A percentile compares a stretch with the other conserved stretches of the same genome.
Conservation (phyloP, 2,329 filamentous ascomycete species). For the Myriosclerotinia duriaeana region DNA sequence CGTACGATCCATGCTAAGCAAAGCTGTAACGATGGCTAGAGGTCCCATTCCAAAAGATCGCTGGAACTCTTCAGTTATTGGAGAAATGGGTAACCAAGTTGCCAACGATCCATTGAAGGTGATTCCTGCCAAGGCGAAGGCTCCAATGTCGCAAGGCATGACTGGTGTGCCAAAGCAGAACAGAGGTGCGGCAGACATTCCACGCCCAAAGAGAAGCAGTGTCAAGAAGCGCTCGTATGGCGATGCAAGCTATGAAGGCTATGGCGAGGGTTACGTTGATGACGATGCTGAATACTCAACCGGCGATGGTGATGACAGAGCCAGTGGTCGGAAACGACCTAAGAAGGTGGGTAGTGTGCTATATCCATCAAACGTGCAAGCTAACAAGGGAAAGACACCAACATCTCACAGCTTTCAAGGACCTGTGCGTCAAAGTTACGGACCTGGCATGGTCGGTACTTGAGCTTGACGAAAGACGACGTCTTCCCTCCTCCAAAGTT, state of each 20-base stretch:
- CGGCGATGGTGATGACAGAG: slow-evolving; percentile 65
- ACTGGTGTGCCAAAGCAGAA: slow-evolving; percentile 7
- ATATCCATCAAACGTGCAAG: slow-evolving; percentile 24
- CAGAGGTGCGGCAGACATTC: slow-evolving; percentile 31
- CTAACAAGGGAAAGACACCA: slow-evolving; percentile 37
- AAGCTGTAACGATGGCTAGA: slow-evolving; percentile 57
- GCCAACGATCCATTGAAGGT: slow-evolving; percentile 28
- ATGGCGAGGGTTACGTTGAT: slow-evolving; percentile 69
- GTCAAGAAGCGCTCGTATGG: slow-evolving; percentile 75
- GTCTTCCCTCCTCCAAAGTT: slow-evolving; percentile 4
- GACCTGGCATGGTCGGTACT: slow-evolving; percentile 58
- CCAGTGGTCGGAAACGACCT: slow-evolving; percentile 57
- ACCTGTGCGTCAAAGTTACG: slow-evolving; percentile 47
- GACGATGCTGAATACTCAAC: slow-evolving; percentile 70
- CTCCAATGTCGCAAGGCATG: slow-evolving; percentile 1
- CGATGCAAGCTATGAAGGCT: slow-evolving; percentile 72
- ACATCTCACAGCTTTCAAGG: slow-evolving; percentile 34
- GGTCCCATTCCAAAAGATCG: slow-evolving; percentile 54
- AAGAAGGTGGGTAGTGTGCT: slow-evolving; percentile 56
- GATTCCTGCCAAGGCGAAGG: slow-evolving; percentile 24
- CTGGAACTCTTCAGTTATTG: slow-evolving; percentile 60
- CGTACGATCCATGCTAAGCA: slow-evolving; percentile 47
- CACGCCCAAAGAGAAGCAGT: slow-evolving; percentile 60
- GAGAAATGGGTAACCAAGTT: slow-evolving; percentile 46
- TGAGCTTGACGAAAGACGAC: slow-evolving; percentile 38